A percentile compares a stretch with the other conserved stretches of the same genome.
Evolutionary conservation across 2,329 filamentous ascomycete genomes (phyloP).

Genomic region (Pseudogymnoascus sp.): DNA sequence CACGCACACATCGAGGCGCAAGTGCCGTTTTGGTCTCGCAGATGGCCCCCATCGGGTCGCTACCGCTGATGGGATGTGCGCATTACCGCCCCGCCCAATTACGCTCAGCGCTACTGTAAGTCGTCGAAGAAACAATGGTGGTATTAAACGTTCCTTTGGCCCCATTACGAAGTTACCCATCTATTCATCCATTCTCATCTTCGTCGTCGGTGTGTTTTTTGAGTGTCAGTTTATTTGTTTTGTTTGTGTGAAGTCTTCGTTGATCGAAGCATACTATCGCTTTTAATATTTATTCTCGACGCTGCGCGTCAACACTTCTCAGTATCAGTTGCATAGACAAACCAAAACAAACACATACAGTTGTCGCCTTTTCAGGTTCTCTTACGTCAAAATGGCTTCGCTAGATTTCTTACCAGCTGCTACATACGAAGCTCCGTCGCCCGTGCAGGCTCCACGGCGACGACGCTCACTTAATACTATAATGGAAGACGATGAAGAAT

Average conservation of each 20-base stretch:
- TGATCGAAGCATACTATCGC: slow-evolving; percentile 31
- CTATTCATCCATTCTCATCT: slow-evolving; percentile 8
- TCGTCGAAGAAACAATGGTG: neutral
- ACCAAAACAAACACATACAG: slow-evolving; percentile 9
- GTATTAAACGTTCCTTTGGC: slow-evolving; percentile 9
- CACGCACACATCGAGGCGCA: slow-evolving; percentile 2
- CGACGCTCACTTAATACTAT: slow-evolving; percentile 55
- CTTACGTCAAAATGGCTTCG: slow-evolving; percentile 24
- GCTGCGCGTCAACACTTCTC: slow-evolving; percentile 22
- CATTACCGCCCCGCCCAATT: slow-evolving; percentile 1
- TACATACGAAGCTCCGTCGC: slow-evolving; percentile 40
- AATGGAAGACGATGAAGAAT: slow-evolving; percentile 46
- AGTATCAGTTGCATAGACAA: slow-evolving; percentile 1
- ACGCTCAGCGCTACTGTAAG: slow-evolving; percentile 7
- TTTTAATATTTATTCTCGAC: slow-evolving; percentile 26
- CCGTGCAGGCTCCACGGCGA: slow-evolving; percentile 46
- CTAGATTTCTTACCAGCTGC: slow-evolving; percentile 38
- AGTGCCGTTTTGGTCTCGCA: slow-evolving; percentile 8
- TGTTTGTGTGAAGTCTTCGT: slow-evolving; percentile 26
- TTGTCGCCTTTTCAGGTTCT: neutral
- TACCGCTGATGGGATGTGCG: neutral
- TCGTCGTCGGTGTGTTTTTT: slow-evolving; percentile 11
- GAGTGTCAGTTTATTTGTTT: slow-evolving; percentile 11
- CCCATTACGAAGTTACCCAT: neutral
- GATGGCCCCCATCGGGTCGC: neutral